These are phyloP conservation scores for Russula emetica DNA, from an alignment of 768 basidiomycete species.

Conservation along the genomic window DNA sequence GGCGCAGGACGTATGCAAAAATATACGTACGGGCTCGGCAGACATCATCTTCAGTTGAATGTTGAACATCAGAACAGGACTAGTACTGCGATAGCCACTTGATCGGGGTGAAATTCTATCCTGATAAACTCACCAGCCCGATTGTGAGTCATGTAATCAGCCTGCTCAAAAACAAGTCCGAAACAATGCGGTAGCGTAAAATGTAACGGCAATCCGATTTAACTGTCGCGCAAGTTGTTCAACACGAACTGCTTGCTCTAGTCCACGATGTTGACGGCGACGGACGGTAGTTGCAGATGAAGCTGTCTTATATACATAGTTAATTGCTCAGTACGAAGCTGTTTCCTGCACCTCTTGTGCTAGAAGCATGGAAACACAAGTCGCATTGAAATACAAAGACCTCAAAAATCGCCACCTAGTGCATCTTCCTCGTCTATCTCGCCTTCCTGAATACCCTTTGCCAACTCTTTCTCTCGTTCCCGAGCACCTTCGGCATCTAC, in stretches of 20 bases:
- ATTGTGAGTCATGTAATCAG: no score
- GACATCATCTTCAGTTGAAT: neutral
- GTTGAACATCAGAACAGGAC: slow-evolving; percentile 4
- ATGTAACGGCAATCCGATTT: neutral
- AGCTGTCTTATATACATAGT: neutral
- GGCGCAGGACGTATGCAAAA: slow-evolving; percentile 1
- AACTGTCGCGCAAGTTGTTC: neutral
- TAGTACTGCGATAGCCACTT: no score
- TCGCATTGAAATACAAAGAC: neutral
- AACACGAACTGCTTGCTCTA: neutral
- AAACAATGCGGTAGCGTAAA: neutral
- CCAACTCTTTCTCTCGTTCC: slow-evolving; percentile 91
- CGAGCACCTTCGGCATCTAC: slow-evolving; percentile 89
- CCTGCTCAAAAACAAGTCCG: neutral
- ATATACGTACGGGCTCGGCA: neutral
- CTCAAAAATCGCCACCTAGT: slow-evolving; percentile 40
- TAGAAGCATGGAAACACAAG: neutral
- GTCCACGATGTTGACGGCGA: neutral
- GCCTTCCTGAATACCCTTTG: slow-evolving; percentile 87
- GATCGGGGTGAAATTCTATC: neutral
- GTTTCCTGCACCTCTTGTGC: neutral
- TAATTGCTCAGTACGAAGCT: neutral
- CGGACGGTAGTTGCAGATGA: neutral
- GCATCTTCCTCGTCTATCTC: slow-evolving; percentile 79
- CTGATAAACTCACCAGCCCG: neutral